phyloP scores from a whole-genome alignment of 2,329 filamentous ascomycete genomes.

The Colletotrichum sp. region DNA sequence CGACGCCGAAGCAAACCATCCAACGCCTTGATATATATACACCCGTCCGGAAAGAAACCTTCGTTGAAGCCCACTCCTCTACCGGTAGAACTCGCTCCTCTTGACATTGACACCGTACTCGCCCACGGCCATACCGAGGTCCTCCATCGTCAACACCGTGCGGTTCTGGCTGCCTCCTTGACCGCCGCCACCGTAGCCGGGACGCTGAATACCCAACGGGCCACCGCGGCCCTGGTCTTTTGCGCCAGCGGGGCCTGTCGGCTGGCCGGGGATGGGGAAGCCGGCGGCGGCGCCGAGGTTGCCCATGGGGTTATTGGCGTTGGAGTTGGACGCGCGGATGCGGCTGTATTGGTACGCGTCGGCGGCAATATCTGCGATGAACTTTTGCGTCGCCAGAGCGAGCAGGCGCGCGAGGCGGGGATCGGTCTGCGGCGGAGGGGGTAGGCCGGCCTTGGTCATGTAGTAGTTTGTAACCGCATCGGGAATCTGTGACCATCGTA shows the following conservation, averaged over 20 bases:
- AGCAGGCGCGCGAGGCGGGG: constrained; percentile 90
- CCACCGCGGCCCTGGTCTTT: constrained; percentile 64
- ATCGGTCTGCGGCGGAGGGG: constrained; percentile 89
- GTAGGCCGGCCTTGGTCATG: constrained; percentile 92
- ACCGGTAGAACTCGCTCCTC: constrained; percentile 96
- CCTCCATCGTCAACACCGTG: constrained; percentile 98
- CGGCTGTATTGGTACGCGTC: constrained; percentile 98
- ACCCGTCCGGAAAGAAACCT: background rate
- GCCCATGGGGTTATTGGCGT: constrained; percentile 89
- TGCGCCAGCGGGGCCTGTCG: constrained; percentile 58
- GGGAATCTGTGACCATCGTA: constrained; percentile 70
- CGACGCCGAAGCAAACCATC: constrained; percentile 13
- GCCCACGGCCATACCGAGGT: constrained; percentile 95
- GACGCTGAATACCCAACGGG: constrained; percentile 75
- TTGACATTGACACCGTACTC: constrained; percentile 99
- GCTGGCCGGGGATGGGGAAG: constrained; percentile 68
- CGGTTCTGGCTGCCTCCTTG: constrained; percentile 88
- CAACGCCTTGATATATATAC: constrained; percentile 16
- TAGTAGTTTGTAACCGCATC: constrained; percentile 99
- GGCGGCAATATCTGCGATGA: constrained; percentile 95
- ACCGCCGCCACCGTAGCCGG: constrained; percentile 85
- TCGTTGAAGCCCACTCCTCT: constrained; percentile 8
- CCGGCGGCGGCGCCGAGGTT: constrained; percentile 79
- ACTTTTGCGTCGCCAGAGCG: constrained; percentile 97
- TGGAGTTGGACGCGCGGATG: constrained; percentile 88